These are phyloP conservation scores for Ramularia collo-cygni DNA, from an alignment of 2,329 filamentous ascomycete genomes.

Conservation along the genomic window DNA sequence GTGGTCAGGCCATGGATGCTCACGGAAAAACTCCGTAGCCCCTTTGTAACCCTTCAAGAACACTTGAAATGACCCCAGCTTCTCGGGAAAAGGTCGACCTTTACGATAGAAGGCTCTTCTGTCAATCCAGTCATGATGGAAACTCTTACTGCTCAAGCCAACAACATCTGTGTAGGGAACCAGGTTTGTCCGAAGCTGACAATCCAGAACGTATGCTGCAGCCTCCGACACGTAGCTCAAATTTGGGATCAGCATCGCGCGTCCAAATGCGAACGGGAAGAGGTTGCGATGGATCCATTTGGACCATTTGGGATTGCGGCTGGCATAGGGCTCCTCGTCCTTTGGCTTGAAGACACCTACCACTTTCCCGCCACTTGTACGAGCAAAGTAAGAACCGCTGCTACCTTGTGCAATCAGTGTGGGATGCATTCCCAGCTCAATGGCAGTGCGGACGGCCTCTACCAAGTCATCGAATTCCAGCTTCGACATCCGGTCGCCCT, in stretches of 20 bases:
- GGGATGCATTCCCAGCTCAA: conserved; percentile 84
- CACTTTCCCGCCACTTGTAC: conserved; percentile 84
- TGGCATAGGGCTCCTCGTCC: conserved; percentile 96
- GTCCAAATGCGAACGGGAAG: conserved; percentile 94
- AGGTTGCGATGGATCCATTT: conserved; percentile 99
- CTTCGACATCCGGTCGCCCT: conserved; percentile 59
- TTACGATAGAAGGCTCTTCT: conserved; percentile 80
- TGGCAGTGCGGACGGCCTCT: conserved; percentile 82
- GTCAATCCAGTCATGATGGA: conserved; percentile 98
- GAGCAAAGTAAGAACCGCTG: conserved; percentile 95
- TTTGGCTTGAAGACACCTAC: conserved; percentile 99
- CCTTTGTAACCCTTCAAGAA: conserved; percentile 97
- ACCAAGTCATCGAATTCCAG: conserved; percentile 81
- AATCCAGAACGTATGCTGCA: conserved; percentile 90
- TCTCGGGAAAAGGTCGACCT: conserved; percentile 77
- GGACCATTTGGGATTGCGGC: conserved; percentile 97
- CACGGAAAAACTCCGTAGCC: conserved; percentile 87
- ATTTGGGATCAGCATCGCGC: conserved; percentile 93
- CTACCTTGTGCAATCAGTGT: conserved; percentile 96
- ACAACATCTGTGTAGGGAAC: conserved; percentile 97
- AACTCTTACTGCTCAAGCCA: conserved; percentile 88
- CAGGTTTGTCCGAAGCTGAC: conserved; percentile 79
- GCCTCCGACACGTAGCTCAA: conserved; percentile 97
- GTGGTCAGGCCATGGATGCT: conserved; percentile 96
- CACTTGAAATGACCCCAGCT: conserved; percentile 93